phyloP scores from a whole-genome alignment of 768 basidiomycete genomes.

The Lentinula boryana region DNA sequence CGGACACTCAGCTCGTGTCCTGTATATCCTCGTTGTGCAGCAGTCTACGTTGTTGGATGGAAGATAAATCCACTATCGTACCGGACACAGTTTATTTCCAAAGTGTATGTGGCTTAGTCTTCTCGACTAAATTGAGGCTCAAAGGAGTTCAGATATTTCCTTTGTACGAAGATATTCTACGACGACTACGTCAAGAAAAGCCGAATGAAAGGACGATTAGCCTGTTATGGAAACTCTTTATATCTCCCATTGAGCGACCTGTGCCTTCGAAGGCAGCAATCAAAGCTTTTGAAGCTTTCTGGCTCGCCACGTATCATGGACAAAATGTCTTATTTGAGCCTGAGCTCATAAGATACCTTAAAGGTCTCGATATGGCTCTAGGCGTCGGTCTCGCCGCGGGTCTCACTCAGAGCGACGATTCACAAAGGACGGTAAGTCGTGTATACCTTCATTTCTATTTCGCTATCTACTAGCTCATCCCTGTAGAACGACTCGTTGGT shows the following conservation, averaged over 20 bases:
- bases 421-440: not conserved
- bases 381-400: not conserved
- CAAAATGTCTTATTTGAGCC: conserved; percentile 19
- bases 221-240: conserved; percentile 22
- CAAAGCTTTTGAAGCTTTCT: conserved; percentile 31
- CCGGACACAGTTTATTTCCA: conserved; percentile 28
- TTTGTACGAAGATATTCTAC: conserved; percentile 5
- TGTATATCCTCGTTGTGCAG: conserved; percentile 3
- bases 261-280: conserved; percentile 29
- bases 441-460: not conserved
- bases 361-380: conserved; percentile 17
- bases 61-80: conserved; percentile 24
- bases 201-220: conserved; percentile 15
- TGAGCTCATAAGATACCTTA: conserved; percentile 23
- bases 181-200: not conserved
- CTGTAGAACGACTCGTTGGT: not conserved
- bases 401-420: not conserved
- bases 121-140: not conserved
- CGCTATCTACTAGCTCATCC: not conserved
- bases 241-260: conserved; percentile 31
- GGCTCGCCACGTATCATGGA: conserved; percentile 28
- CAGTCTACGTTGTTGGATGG: conserved; percentile 30
- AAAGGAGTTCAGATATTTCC: conserved; percentile 17
- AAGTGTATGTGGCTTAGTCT: conserved; percentile 20
- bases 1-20: not conserved